Base-by-base conservation (phyloP, 2,329 filamentous ascomycete species). In the Claviceps sp. region DNA sequence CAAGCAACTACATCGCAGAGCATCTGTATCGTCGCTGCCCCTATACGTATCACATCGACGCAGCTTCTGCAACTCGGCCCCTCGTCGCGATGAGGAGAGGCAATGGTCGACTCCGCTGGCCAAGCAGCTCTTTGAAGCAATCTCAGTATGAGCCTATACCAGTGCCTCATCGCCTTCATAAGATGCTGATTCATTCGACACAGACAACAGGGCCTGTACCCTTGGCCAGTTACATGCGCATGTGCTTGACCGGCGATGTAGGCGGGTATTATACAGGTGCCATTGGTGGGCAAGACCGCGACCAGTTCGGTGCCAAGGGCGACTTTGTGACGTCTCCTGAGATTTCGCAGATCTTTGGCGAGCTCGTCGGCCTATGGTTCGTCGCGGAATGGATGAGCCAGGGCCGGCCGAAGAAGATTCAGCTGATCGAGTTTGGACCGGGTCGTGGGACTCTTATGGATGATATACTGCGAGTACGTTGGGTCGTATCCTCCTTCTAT, bases 301-400 rank as follows among this genome's bases (percentile, higher is more conserved):
- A 96, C 63, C 90, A 91, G 57, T 98, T 98, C 61, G 93, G 93
- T n/a, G 73, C 79, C 52, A 87, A 88, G 62, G 93, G 93, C 26
- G 93, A 98, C 68, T 98, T 98, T 64, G 85, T 97, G 49, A 98
- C 93, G 0, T 96, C 90, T 0, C 93, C 93, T 0, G 93, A 98
- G 68, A 97, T 98, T 60, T 96, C 90, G 1, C 93, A 97, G 65
- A 79, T 97, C 13, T 98, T 98, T 69, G 93, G 93, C 24, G 93
- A 98, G 70, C 76, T 98, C 30, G 75, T 97, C 52, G 93, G 89
- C 4, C 80, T 98, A 60, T 98, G 93, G 93, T 84, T 95, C 55
- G 84, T 97, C 49, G 84, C 91, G 43, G 93, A 98, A 74, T 98
- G 93, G 91, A 87, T 97, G 66, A 85, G 86, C 42, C 93, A 98